These are phyloP conservation scores for Blastobotrys chiropterorum DNA, from an alignment of 805 yeast genomes.

Conservation along the genomic window DNA sequence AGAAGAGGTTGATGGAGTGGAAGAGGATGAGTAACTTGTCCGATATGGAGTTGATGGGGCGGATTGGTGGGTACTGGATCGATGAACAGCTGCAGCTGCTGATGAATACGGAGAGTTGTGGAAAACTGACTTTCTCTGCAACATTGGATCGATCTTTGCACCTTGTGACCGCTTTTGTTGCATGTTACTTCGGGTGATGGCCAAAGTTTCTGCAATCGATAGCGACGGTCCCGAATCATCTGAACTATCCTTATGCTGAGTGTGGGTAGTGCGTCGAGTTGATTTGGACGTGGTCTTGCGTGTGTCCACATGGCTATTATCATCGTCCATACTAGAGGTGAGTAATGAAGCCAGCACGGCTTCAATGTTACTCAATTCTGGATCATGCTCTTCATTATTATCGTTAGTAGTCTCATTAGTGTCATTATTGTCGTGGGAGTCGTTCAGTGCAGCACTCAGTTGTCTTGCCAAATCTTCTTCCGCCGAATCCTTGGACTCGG, in stretches of 20 bases:
- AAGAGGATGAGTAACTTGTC: background rate
- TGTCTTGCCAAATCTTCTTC: background rate
- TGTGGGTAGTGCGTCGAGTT: background rate
- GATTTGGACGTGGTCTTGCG: background rate
- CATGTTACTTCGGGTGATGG: constrained; percentile 32
- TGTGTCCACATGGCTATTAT: background rate
- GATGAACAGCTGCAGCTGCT: constrained; percentile 4
- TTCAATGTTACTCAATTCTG: constrained; percentile 7
- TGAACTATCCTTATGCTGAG: background rate
- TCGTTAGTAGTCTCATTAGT: background rate
- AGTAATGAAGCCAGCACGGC: constrained; percentile 10
- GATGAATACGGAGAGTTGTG: constrained; percentile 7
- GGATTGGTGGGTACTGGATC: background rate
- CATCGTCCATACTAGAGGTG: constrained; percentile 2
- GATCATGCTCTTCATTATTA: constrained; percentile 4
- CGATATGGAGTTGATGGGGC: background rate
- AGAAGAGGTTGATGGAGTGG: background rate
- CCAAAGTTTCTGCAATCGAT: constrained; percentile 57
- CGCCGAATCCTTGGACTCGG: background rate
- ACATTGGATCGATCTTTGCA: constrained; percentile 21
- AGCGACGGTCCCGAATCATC: constrained; percentile 17
- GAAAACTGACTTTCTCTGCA: constrained; percentile 12
- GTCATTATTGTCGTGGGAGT: background rate
- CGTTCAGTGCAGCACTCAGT: background rate
- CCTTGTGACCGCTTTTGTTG: constrained; percentile 9